Conservation (phyloP, 1,139 yeast species). For the Tardiomyces blankii region DNA sequence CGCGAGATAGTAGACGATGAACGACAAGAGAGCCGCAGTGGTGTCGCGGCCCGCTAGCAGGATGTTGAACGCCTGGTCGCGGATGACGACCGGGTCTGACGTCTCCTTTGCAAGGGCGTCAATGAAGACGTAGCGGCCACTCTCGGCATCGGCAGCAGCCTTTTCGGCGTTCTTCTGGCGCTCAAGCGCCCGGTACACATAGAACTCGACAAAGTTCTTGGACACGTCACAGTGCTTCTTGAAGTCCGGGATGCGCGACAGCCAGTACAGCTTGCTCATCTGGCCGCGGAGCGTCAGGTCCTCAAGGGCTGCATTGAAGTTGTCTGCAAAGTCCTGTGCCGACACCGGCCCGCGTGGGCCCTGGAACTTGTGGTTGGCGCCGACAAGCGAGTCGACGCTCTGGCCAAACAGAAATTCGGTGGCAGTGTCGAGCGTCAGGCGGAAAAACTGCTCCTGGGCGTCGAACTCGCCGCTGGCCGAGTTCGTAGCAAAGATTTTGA, state of each 20-base stretch:
- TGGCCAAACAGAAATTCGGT: constrained; percentile 41
- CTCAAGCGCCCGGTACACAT: constrained; percentile 18
- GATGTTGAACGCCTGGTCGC: constrained; percentile 37
- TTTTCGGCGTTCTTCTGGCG: constrained; percentile 11
- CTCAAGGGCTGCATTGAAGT: constrained; percentile 31
- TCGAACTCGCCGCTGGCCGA: constrained; percentile 20
- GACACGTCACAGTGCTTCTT: constrained; percentile 11
- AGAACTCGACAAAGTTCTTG: constrained; percentile 21
- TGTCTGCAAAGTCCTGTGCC: constrained; percentile 27
- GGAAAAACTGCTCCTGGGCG: constrained; percentile 34
- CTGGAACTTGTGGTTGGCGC: constrained; percentile 17
- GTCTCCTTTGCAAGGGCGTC: constrained; percentile 37
- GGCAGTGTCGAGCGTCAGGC: constrained; percentile 37
- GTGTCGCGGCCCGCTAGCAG: constrained; percentile 39
- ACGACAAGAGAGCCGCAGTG: constrained; percentile 35
- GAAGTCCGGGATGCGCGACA: constrained; percentile 24
- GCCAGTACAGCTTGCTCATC: constrained; percentile 25
- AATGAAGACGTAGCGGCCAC: constrained; percentile 30
- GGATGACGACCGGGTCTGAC: constrained; percentile 32
- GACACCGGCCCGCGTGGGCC: constrained; percentile 13
- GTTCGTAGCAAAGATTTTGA: background rate
- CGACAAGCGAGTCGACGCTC: constrained; percentile 30
- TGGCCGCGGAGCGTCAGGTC: constrained; percentile 27
- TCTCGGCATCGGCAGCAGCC: constrained; percentile 7
- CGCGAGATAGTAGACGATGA: constrained; percentile 31